Evolutionary conservation across 2,329 filamentous ascomycete species (phyloP).

Genomic region (Chaetomiaceae sp.): DNA sequence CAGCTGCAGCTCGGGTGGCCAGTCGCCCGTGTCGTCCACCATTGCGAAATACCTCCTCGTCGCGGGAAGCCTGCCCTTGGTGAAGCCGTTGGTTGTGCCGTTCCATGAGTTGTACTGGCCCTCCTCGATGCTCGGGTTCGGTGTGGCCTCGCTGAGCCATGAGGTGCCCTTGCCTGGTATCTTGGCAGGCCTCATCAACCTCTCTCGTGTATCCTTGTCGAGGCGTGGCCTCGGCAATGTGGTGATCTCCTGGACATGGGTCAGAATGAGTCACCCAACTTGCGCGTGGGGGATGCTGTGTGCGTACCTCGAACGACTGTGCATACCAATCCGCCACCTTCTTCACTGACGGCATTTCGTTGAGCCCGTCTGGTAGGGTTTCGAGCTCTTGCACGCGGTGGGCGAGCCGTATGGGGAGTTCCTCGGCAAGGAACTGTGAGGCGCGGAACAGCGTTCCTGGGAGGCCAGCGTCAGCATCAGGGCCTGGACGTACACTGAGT

Average conservation of each 20-base stretch:
- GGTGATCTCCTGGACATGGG: constrained; percentile 74
- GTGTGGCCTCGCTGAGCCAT: constrained; percentile 75
- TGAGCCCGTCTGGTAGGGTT: constrained; percentile 88
- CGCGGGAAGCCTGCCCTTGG: constrained; percentile 45
- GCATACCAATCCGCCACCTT: constrained; percentile 98
- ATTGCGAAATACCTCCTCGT: constrained; percentile 82
- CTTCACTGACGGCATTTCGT: constrained; percentile 95
- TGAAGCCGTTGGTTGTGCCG: constrained; percentile 39
- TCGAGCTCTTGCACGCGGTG: constrained; percentile 94
- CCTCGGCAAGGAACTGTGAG: constrained; percentile 96
- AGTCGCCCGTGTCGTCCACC: constrained; percentile 81
- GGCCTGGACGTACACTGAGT: background rate
- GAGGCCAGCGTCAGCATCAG: constrained; percentile 11
- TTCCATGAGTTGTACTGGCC: constrained; percentile 69
- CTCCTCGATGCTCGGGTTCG: constrained; percentile 82
- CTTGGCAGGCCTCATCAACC: constrained; percentile 66
- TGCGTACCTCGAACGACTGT: constrained; percentile 90
- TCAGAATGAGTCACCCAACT: constrained; percentile 30
- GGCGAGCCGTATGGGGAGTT: constrained; percentile 92
- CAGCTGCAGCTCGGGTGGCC: constrained; percentile 89
- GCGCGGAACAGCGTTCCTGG: constrained; percentile 92
- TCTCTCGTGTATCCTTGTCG: constrained; percentile 68
- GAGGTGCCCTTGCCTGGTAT: constrained; percentile 49
- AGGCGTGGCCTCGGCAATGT: constrained; percentile 74
- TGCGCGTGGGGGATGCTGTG: background rate